phyloP scores from a whole-genome alignment of 768 basidiomycete species.

The Botryobasidium botryosum region DNA sequence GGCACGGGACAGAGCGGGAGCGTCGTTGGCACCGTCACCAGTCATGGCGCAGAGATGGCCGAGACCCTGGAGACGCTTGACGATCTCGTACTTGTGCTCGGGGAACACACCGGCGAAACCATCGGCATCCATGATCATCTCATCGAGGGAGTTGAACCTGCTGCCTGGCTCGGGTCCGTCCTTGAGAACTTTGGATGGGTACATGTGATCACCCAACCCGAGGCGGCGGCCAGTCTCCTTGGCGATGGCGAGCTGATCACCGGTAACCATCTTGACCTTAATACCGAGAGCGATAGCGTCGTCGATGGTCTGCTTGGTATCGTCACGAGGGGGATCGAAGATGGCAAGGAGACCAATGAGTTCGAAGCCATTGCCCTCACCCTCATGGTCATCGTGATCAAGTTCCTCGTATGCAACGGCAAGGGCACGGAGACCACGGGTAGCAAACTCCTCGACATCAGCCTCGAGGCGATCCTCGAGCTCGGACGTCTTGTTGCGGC shows the following conservation, averaged over 20 bases:
- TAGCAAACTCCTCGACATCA: constrained; percentile 92
- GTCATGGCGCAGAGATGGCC: constrained; percentile 98
- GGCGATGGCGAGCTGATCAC: constrained; percentile 98
- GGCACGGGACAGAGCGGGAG: constrained; percentile 91
- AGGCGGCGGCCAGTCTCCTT: constrained; percentile 99
- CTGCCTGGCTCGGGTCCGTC: constrained; percentile 80
- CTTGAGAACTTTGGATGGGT: constrained; percentile 97
- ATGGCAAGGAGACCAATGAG: constrained; percentile 94
- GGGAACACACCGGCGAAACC: constrained; percentile 99
- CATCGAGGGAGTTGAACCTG: constrained; percentile 73
- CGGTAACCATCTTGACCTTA: constrained; percentile 99
- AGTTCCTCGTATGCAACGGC: constrained; percentile 93
- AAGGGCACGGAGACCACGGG: constrained; percentile 92
- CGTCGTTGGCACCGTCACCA: constrained; percentile 98
- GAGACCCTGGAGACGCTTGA: constrained; percentile 92
- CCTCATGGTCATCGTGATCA: constrained; percentile 63
- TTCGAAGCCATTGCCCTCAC: constrained; percentile 91
- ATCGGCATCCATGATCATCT: constrained; percentile 99
- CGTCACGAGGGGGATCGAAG: constrained; percentile 93
- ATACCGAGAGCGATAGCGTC: constrained; percentile 92
- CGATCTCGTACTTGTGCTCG: constrained; percentile 99
- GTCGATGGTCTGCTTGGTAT: constrained; percentile 98
- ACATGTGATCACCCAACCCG: constrained; percentile 98
- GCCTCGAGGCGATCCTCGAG: constrained; percentile 80
- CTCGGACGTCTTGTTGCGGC: constrained; percentile 91